Conservation (phyloP, 352 stramenopile species). For the Phytophthora pini region DNA sequence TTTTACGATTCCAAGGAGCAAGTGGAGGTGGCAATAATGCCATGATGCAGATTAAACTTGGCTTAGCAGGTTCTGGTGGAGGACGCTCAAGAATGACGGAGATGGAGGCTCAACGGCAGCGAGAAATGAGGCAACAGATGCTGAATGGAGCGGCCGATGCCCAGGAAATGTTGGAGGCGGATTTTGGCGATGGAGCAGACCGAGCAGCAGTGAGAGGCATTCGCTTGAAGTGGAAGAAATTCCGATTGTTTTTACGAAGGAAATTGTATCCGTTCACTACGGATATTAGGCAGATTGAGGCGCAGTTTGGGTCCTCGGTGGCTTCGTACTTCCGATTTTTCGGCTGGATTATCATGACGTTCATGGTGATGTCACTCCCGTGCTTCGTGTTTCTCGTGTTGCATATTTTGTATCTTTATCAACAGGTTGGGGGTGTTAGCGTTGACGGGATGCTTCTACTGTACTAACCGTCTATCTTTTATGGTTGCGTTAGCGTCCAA, state of each 20-base stretch:
- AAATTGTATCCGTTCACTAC: conserved; percentile 59
- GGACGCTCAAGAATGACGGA: conserved; percentile 34
- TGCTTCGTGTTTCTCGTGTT: conserved; percentile 59
- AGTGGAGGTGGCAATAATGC: conserved; percentile 18
- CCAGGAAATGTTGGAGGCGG: conserved; percentile 62
- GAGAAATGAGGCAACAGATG: conserved; percentile 62
- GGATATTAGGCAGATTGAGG: conserved; percentile 80
- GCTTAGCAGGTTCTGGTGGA: conserved; percentile 11
- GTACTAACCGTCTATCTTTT: background rate
- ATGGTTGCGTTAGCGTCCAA: background rate
- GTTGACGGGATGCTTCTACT: background rate
- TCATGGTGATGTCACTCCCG: conserved; percentile 59
- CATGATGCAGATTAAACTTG: conserved; percentile 36
- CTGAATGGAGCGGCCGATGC: conserved; percentile 60
- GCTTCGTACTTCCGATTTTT: conserved; percentile 86
- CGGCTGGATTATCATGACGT: conserved; percentile 81
- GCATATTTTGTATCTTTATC: conserved; percentile 46
- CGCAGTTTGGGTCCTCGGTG: conserved; percentile 81
- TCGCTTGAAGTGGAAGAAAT: conserved; percentile 42
- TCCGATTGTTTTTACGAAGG: conserved; percentile 37
- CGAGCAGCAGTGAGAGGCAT: conserved; percentile 19
- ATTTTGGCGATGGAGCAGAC: conserved; percentile 24
- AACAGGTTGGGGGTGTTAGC: conserved; percentile 17
- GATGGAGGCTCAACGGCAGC: conserved; percentile 45
- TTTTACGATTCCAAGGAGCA: conserved; percentile 51